Conservation (phyloP, 352 stramenopile genomes). For the Pythium insidiosum region DNA sequence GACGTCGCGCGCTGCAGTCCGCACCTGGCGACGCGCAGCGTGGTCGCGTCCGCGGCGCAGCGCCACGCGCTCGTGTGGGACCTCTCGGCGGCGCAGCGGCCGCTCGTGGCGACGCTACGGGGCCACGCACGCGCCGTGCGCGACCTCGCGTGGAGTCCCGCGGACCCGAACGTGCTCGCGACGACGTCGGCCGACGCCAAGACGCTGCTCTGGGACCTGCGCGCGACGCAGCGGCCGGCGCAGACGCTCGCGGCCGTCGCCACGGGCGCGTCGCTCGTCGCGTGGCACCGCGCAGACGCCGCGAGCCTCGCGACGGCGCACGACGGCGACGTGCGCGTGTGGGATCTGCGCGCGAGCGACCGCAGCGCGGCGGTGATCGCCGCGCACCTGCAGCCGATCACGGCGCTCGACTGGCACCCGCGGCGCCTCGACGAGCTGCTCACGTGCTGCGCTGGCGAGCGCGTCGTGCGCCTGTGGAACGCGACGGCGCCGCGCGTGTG, state of each 20-base stretch:
- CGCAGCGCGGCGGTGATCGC: slow-evolving; percentile 54
- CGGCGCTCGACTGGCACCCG: slow-evolving; percentile 76
- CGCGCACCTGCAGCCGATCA: slow-evolving; percentile 82
- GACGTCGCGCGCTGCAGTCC: slow-evolving; percentile 76
- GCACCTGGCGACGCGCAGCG: slow-evolving; percentile 46
- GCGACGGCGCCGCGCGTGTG: slow-evolving; percentile 48
- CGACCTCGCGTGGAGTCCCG: slow-evolving; percentile 69
- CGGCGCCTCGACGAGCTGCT: slow-evolving; percentile 67
- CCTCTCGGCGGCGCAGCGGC: slow-evolving; percentile 22
- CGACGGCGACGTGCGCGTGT: slow-evolving; percentile 70
- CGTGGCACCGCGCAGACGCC: slow-evolving; percentile 68
- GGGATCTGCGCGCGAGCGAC: slow-evolving; percentile 57
- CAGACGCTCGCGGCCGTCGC: slow-evolving; percentile 68
- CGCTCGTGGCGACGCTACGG: slow-evolving; percentile 64
- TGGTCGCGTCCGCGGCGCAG: slow-evolving; percentile 75
- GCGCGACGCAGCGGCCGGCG: slow-evolving; percentile 55
- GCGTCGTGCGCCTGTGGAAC: slow-evolving; percentile 82
- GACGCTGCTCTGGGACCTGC: slow-evolving; percentile 75
- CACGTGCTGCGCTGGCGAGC: slow-evolving; percentile 83
- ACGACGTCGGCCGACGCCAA: slow-evolving; percentile 73
- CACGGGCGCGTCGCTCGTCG: slow-evolving; percentile 56
- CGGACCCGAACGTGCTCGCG: slow-evolving; percentile 65
- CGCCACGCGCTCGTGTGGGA: slow-evolving; percentile 80
- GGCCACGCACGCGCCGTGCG: slow-evolving; percentile 69
- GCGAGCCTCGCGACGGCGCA: slow-evolving; percentile 71